Base-by-base conservation (phyloP, 2,329 filamentous ascomycete genomes). In the Dendryphion nanum region DNA sequence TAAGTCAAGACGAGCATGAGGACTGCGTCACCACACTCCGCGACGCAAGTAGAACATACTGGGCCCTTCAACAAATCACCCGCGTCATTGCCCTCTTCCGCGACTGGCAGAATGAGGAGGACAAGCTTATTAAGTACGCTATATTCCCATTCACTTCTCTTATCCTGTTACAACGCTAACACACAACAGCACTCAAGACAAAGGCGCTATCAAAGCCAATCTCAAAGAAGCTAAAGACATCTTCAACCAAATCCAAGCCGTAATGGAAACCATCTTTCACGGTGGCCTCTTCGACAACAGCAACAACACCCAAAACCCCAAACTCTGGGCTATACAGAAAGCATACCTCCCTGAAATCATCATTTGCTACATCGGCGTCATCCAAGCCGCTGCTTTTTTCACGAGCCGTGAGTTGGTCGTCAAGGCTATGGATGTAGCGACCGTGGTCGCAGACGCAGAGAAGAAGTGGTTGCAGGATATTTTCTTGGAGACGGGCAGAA, bases 301-400 rank as follows among this genome's bases (percentile, higher is more conserved):
- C 5, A 30, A 31, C 8, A 28, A 20, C 14, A 18, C 6, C 23
- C 13, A 16, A 29, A 80, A 86, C 38, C 76, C 89, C 33, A 67
- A 68, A 33, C 68, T 74, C 17, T 79, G 97, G 35, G 82, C 23
- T n/a, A 26, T 26, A 8, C 23, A 89, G 48, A 77, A 81, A 38
- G 78, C 80, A 0, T 97, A 95, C 64, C 75, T 98, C 3, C 90
- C 93, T 2, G 89, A 96, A 61, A 78, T 87, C 14, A 74, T 95
- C 29, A 76, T 98, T 34, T 87, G 86, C 3, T 96, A 93, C 62
- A 81, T 93, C 59, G 83, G 79, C 53, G 83, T 86, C 2, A 72
- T 97, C 34, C 86, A 94, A 61, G 86, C 85, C 57, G 85, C 86
- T 0, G 89, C 88, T 3, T 82, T 81, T 32, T 76, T 80, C 33